phyloP scores from a whole-genome alignment of 2,329 filamentous ascomycete species.

The Diplodia intermedia region DNA sequence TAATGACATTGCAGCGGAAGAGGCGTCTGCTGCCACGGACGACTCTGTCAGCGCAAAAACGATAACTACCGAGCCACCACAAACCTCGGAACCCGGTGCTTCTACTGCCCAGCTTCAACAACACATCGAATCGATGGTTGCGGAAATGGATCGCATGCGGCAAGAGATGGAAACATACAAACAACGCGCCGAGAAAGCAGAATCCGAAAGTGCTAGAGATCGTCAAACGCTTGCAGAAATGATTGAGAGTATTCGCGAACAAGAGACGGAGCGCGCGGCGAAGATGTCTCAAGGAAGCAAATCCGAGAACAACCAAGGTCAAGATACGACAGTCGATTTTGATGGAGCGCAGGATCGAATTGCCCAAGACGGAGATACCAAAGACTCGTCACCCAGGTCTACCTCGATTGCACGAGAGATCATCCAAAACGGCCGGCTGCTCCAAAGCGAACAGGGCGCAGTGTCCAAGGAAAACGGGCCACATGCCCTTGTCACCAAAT shows the following conservation, averaged over 20 bases:
- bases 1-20: slow-evolving; percentile 47
- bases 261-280: slow-evolving; percentile 63
- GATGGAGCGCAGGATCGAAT: slow-evolving; percentile 37
- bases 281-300: slow-evolving; percentile 48
- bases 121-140: slow-evolving; percentile 76
- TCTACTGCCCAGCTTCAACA: slow-evolving; percentile 65
- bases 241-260: slow-evolving; percentile 79
- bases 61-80: slow-evolving; percentile 39
- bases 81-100: slow-evolving; percentile 45
- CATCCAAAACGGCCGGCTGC: slow-evolving; percentile 44
- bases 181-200: slow-evolving; percentile 78
- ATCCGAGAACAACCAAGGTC: slow-evolving; percentile 36
- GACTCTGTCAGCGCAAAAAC: slow-evolving; percentile 31
- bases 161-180: slow-evolving; percentile 80
- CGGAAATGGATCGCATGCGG: slow-evolving; percentile 81
- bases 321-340: slow-evolving; percentile 32
- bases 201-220: slow-evolving; percentile 74
- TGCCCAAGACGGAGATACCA: slow-evolving; percentile 25
- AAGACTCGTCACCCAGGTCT: slow-evolving; percentile 2
- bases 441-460: slow-evolving; percentile 38
- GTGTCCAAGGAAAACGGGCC: slow-evolving; percentile 39
- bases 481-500: slow-evolving; percentile 40
- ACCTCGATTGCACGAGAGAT: slow-evolving; percentile 18
- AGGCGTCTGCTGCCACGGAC: slow-evolving; percentile 29
- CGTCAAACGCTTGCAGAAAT: slow-evolving; percentile 83